These are phyloP conservation scores for Rhododendron ovatum DNA, from an alignment of 148 eudicot species.

Conservation along the genomic window DNA sequence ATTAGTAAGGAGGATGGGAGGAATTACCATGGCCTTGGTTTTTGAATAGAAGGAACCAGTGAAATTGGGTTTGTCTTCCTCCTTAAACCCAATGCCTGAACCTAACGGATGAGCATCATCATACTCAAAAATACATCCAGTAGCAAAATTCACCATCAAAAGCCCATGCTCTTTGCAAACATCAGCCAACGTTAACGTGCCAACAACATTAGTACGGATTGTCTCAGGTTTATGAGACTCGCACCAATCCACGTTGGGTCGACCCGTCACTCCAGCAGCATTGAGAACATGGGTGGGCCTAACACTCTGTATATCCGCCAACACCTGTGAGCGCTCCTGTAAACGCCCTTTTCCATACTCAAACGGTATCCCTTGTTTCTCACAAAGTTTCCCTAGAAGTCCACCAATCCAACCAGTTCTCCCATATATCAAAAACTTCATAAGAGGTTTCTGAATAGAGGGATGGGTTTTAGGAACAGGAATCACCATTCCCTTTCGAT, in stretches of 20 bases:
- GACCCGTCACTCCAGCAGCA: slow-evolving; percentile 30
- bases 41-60: slow-evolving; percentile 26
- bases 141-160: slow-evolving; percentile 21
- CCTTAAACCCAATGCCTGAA: slow-evolving; percentile 27
- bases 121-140: slow-evolving; percentile 28
- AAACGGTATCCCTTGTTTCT: slow-evolving; percentile 25
- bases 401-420: slow-evolving; percentile 30
- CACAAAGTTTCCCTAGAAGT: slow-evolving; percentile 21
- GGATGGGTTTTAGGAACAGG: slow-evolving; percentile 8
- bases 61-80: slow-evolving; percentile 29
- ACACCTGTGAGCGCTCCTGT: slow-evolving; percentile 18
- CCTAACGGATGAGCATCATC: slow-evolving; percentile 24
- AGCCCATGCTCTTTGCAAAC: slow-evolving; percentile 27
- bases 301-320: slow-evolving; percentile 16
- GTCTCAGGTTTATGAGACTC: slow-evolving; percentile 25
- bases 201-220: slow-evolving; percentile 20
- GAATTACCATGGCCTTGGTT: slow-evolving; percentile 26
- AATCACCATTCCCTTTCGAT: slow-evolving; percentile 11
- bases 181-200: slow-evolving; percentile 26
- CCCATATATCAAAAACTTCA: slow-evolving; percentile 30
- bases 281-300: slow-evolving; percentile 29
- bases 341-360: slow-evolving; percentile 26
- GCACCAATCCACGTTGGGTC: slow-evolving; percentile 26
- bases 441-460: not conserved
- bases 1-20: not conserved